Evolutionary conservation across 768 basidiomycete species (phyloP).

Genomic region (Collybiopsis confluens): DNA sequence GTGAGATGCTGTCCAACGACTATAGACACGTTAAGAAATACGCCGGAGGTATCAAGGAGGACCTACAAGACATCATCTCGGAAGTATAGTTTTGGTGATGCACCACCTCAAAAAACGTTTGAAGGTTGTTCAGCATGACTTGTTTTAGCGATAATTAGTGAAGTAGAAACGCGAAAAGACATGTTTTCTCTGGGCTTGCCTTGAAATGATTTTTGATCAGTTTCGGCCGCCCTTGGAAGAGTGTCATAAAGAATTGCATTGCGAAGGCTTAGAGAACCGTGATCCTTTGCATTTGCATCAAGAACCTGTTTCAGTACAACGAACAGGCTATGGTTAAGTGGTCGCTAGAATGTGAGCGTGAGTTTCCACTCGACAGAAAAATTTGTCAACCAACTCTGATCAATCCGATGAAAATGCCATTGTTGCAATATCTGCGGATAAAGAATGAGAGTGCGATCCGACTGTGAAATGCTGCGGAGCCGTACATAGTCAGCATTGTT

Average conservation of each 20-base stretch:
- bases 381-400: conserved; percentile 43
- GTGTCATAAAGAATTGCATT: conserved; percentile 57
- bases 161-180: no score
- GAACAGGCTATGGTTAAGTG: conserved; percentile 45
- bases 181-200: no score
- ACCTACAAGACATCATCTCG: conserved; percentile 55
- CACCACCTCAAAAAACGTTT: conserved; percentile 53
- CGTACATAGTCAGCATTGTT: conserved; percentile 43
- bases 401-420: conserved; percentile 53
- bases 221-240: conserved; percentile 42
- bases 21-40: conserved; percentile 22
- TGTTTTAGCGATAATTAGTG: no score
- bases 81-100: conserved; percentile 48
- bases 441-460: not conserved
- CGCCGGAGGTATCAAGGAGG: not conserved
- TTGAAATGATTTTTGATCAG: conserved; percentile 47
- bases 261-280: conserved; percentile 29
- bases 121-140: conserved; percentile 52
- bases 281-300: conserved; percentile 29
- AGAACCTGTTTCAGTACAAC: conserved; percentile 45
- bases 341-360: conserved; percentile 34
- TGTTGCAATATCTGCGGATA: conserved; percentile 45
- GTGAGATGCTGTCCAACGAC: conserved; percentile 55
- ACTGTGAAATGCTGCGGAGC: not conserved
- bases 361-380: not conserved